Percentiles rank a stretch among this genome's conserved stretches.
These are phyloP conservation scores for Zelonia costaricensis DNA, from an alignment of 208 protist genomes.

Conservation along the genomic window DNA sequence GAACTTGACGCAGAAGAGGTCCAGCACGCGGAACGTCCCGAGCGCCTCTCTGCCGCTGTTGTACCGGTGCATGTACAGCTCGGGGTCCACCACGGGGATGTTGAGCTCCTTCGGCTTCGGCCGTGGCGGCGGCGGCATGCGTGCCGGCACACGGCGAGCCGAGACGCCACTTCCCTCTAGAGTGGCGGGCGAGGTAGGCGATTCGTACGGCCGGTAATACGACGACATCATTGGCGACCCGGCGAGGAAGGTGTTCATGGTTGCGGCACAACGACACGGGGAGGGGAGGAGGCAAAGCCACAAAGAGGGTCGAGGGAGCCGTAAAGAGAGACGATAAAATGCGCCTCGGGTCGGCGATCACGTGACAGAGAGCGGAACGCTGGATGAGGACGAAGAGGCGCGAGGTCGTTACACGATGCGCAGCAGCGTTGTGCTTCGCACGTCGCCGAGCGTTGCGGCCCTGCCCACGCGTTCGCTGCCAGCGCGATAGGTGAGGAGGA, in stretches of 20 bases:
- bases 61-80: conserved; percentile 34
- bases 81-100: conserved; percentile 17
- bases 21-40: conserved; percentile 28
- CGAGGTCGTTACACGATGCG: too few relatives aligned
- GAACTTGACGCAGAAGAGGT: conserved; percentile 30
- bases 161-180: background rate
- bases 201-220: conserved; percentile 15
- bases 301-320: background rate
- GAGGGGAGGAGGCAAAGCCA: background rate
- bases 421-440: too few relatives aligned
- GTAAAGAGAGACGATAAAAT: too few relatives aligned
- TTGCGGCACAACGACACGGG: background rate
- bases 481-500: too few relatives aligned
- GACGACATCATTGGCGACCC: conserved; percentile 24
- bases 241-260: conserved; percentile 22
- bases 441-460: too few relatives aligned
- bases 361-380: too few relatives aligned
- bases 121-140: background rate
- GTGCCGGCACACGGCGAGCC: background rate
- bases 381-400: too few relatives aligned
- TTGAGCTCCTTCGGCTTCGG: conserved; percentile 19
- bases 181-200: background rate
- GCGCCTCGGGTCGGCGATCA: too few relatives aligned
- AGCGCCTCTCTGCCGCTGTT: conserved; percentile 43
- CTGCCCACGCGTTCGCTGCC: too few relatives aligned